Evolutionary conservation across 306 rosid genomes (phyloP), one percentile per base, ranked within the genome.

Genomic region (Gynostemma pentaphyllum): DNA sequence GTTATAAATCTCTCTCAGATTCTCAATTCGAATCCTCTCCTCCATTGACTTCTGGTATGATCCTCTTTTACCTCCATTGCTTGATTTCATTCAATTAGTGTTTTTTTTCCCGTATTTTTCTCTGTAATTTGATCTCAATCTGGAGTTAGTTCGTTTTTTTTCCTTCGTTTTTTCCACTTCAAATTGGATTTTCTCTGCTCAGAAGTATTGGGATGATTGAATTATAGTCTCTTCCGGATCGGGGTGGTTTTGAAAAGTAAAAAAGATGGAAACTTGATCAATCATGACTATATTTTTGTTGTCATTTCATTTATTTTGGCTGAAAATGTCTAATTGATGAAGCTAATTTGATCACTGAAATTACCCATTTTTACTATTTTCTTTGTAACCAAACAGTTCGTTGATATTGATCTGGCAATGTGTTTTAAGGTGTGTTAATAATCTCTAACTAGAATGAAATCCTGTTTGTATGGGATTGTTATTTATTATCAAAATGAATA

Each of bases 21-120:
- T 60, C 32, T 60, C 34, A 23, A 59, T 19, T 37, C 19, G 64
- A 37, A 21, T 37, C 30, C 30, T 36, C 47, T 19, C 9, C 12
- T 57, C 64, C 64, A 19, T 60, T 22, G 34, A 60, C 3, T 60
- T 60, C 48, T 7, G 32, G 66, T 60, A 39, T 24, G 49, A 12
- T 40, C 40, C 49, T 60, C 66, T 23, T 21, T 14, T 21, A 12
- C 23, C 13, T 42, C 11, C 4, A 34, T 13, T 60, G 13, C 2
- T 60, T 60, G 13, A 22, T 39, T 1, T 23, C 21, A 21, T 60
- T 39, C 27, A 22, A 56, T 56, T 32, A 22, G 10, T 13, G 10
- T 57, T 16, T 34, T 16, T 11, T 18, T 16, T 11, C 29, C n/a
- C n/a, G 37, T 3, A 2, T 28, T n/a, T 21, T n/a, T 45, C 21